Evolutionary conservation across 1,139 yeast species (phyloP).

Genomic region (Protomyces gravidus): DNA sequence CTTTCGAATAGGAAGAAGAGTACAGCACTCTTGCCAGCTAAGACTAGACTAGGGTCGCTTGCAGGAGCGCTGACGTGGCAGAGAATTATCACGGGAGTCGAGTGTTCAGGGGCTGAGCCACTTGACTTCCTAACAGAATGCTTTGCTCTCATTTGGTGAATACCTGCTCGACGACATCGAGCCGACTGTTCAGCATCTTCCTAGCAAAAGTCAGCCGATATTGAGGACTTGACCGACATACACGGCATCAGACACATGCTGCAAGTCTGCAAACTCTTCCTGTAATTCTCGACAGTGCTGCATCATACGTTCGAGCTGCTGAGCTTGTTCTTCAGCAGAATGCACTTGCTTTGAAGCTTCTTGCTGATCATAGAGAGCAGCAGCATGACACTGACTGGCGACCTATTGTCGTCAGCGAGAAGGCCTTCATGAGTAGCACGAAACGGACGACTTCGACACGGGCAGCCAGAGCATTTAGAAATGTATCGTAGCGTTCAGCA

Average conservation of each 20-base stretch:
- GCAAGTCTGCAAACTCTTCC: constrained; percentile 6
- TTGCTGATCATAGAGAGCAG: constrained; percentile 18
- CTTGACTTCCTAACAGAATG: too few relatives aligned
- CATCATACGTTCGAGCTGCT: constrained; percentile 7
- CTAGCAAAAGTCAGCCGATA: not conserved
- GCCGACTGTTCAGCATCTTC: not conserved
- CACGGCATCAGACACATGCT: constrained; percentile 4
- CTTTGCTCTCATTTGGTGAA: too few relatives aligned
- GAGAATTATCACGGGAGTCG: too few relatives aligned
- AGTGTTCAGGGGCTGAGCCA: too few relatives aligned
- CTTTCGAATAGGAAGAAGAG: not conserved
- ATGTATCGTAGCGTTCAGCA: constrained; percentile 6
- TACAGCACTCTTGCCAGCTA: not conserved
- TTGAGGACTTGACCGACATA: not conserved
- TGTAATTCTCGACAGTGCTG: constrained; percentile 17
- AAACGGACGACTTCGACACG: constrained; percentile 3
- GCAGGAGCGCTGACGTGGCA: too few relatives aligned
- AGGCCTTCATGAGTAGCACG: not conserved
- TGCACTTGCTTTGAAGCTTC: constrained; percentile 4
- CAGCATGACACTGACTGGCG: constrained; percentile 11
- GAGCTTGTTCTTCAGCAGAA: constrained; percentile 4
- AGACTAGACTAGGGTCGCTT: not conserved
- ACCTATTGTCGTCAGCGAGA: not conserved
- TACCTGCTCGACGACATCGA: not conserved
- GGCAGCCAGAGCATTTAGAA: not conserved